Percentiles rank a stretch among this genome's conserved stretches.
Conservation (phyloP, 192 early-diverging fungal species). For the Coemansia brasiliensis region DNA sequence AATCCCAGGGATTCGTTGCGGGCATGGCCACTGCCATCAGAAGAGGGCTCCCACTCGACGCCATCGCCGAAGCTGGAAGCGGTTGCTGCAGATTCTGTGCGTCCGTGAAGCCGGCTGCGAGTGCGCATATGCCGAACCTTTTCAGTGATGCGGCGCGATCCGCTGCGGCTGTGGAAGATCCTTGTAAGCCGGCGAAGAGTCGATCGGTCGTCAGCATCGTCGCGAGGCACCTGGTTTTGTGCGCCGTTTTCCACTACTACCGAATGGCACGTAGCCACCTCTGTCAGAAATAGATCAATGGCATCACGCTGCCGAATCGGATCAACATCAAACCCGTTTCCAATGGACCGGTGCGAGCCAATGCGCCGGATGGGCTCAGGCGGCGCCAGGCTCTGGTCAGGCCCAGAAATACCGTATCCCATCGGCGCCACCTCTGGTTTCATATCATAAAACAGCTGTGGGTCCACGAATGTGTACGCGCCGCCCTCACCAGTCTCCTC, state of each 20-base stretch:
- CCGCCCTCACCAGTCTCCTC: conserved; percentile 53
- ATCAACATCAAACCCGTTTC: conserved; percentile 48
- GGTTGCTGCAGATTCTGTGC: conserved; percentile 43
- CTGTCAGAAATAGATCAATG: conserved; percentile 71
- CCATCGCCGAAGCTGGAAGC: conserved; percentile 32
- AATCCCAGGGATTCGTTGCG: conserved; percentile 18
- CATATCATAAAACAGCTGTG: conserved; percentile 73
- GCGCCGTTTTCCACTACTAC: conserved; percentile 80
- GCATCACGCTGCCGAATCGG: conserved; percentile 63
- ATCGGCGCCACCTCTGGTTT: conserved; percentile 46
- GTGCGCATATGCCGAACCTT: conserved; percentile 46
- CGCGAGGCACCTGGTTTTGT: conserved; percentile 39
- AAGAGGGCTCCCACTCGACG: conserved; percentile 41
- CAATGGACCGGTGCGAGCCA: conserved; percentile 46
- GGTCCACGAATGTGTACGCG: conserved; percentile 82
- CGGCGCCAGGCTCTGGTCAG: conserved; percentile 18
- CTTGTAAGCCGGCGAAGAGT: conserved; percentile 35
- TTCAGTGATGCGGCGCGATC: conserved; percentile 40
- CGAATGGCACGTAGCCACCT: conserved; percentile 92
- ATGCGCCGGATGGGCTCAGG: conserved; percentile 25
- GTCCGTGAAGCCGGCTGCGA: conserved; percentile 47
- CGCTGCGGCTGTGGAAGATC: conserved; percentile 29
- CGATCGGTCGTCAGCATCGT: conserved; percentile 40
- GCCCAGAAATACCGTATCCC: conserved; percentile 10
- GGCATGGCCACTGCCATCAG: conserved; percentile 18